These are phyloP conservation scores for Batkoa obscura DNA, from an alignment of 371 early-diverging fungal species.

Conservation along the genomic window DNA sequence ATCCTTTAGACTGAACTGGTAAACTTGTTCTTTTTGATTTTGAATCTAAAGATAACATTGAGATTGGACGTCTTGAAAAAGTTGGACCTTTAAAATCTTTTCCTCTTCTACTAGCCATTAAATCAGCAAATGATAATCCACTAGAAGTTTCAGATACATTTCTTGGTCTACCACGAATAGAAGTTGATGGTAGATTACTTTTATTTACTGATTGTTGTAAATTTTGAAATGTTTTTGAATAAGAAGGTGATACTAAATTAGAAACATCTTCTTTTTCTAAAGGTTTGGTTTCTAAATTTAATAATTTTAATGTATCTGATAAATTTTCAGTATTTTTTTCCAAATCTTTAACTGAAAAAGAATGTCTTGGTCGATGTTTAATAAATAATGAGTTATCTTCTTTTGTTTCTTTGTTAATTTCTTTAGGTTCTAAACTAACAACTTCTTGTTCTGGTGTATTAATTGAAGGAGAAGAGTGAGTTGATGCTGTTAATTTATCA, in stretches of 20 bases:
- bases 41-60: background rate
- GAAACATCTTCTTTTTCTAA: background rate
- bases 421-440: too few relatives aligned
- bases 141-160: conserved; percentile 3
- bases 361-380: background rate
- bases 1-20: too few relatives aligned
- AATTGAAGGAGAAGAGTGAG: background rate
- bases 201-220: background rate
- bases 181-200: background rate
- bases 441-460: background rate
- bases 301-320: too few relatives aligned
- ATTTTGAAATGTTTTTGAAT: conserved; percentile 3
- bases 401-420: too few relatives aligned
- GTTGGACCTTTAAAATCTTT: too few relatives aligned
- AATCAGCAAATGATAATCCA: conserved; percentile 1
- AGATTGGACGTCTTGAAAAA: background rate
- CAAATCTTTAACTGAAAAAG: background rate
- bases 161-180: background rate
- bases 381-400: too few relatives aligned
- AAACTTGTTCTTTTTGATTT: background rate
- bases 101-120: background rate
- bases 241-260: background rate
- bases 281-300: background rate
- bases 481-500: background rate
- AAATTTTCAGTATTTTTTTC: background rate